phyloP scores from a whole-genome alignment of 106 monocot species.

The Alisma plantagoaquatica region DNA sequence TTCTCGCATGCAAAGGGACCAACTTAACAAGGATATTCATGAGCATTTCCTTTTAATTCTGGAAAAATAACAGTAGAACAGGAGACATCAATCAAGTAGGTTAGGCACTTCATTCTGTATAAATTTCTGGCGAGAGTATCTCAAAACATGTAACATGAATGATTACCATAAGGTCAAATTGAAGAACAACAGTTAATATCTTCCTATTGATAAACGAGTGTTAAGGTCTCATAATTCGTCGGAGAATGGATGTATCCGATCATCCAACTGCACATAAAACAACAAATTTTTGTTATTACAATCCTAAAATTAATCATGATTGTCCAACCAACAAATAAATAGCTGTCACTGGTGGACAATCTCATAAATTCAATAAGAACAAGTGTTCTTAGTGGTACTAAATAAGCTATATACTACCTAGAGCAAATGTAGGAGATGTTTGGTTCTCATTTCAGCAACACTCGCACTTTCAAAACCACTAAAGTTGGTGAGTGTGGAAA shows the following conservation, averaged over 20 bases:
- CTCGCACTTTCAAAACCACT: conserved; percentile 25
- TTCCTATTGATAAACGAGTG: conserved; percentile 12
- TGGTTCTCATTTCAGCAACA: conserved; percentile 21
- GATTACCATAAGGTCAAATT: conserved; percentile 24
- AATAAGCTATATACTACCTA: conserved; percentile 21
- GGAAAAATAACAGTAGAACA: background rate
- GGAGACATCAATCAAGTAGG: too few species aligned
- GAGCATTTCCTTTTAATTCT: conserved; percentile 17
- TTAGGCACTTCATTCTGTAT: too few species aligned
- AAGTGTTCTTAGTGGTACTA: conserved; percentile 18
- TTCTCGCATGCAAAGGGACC: conserved; percentile 17
- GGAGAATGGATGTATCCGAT: conserved; percentile 17
- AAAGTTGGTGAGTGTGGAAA: conserved; percentile 17
- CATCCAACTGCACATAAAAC: conserved; percentile 14
- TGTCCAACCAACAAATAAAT: background rate
- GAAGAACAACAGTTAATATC: conserved; percentile 19
- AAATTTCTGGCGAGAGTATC: too few species aligned
- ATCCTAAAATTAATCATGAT: background rate
- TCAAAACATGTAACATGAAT: background rate
- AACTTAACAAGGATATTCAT: conserved; percentile 14
- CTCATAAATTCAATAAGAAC: conserved; percentile 7
- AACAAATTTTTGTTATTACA: background rate
- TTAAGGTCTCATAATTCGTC: conserved; percentile 13
- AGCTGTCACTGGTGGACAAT: too few species aligned
- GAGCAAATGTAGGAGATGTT: conserved; percentile 26